Evolutionary conservation across 495 filamentous ascomycete genomes (phyloP), one percentile per base, ranked within the genome.

Genomic region (Rostrohypoxylon terebratum): DNA sequence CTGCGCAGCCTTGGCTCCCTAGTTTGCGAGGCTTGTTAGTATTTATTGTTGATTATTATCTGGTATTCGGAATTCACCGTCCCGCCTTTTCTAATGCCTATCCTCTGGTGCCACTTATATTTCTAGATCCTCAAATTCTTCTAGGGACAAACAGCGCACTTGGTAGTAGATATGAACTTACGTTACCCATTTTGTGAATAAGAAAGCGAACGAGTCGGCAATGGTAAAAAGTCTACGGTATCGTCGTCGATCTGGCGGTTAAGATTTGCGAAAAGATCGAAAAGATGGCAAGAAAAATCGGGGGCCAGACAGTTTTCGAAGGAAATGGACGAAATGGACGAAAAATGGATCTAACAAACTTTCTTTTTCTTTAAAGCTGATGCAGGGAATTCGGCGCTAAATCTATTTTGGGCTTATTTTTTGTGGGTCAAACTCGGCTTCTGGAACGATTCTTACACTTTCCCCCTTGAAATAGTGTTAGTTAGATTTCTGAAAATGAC

Each of bases 1-100:
- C 74, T 85, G 84, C 76, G 81, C 81, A 25, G 86, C 85, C 79
- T 87, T 88, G 76, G 84, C 85, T 80, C 86, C 86, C 86, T 87
- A 63, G 13, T 1, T 59, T 67, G 62, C 66, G 55, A 74, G 58
- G 40, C 38, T 73, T 59, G 51, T 60, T 34, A 62, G 59, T 28
- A 36, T 25, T 44, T 33, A 38, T 28, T 61, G 7, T 69, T 25
- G 9, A 10, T n/a, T n/a, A 4, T 42, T n/a, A 42, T 42, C 20
- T 14, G 13, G 23, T 33, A 25, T 25, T 42, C 55, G 55, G 55
- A 42, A 42, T 21, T 18, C 55, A 18, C 55, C 55, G 51, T 45
- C 42, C 47, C 47, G 51, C 51, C 55, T 59, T 59, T 59, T 63
- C 48, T 31, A 11, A 21, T 18, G 16, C 61, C 55, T 55, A 23